Base-by-base conservation (phyloP, 805 yeast genomes). In the Ascoidea rubescens region DNA sequence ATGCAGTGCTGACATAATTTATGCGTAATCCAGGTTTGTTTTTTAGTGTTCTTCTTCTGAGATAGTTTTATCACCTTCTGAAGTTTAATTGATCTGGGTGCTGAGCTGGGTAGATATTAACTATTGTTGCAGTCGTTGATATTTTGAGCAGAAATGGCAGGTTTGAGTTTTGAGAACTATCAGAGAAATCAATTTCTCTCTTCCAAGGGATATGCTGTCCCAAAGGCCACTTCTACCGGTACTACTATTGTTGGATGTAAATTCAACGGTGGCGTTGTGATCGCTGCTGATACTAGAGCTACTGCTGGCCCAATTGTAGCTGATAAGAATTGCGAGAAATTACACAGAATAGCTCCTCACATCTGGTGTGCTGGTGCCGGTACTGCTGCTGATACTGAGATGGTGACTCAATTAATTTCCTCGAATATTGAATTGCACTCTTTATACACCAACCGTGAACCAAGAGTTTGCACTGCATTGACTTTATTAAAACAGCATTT, bases 341-440 rank as follows among this genome's bases (percentile, higher is more conserved):
- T 93, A 58, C 97, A 91, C 70, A 72, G 95, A 59, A 75, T 90
- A 58, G 78, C 96, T 5, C 96, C 97, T 7, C 78, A 77, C 63
- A 89, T 90, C 65, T 91, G 97, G 97, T 91, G 99, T 80, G 99
- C 99, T 51, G 99, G 99, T 62, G 99, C 99, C 3, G 99, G 99
- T 67, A 93, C 99, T n/a, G 99, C 99, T 33, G 98, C 99, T 5
- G 99, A 93, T 66, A 93, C 97, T 10, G 98, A 93, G 67, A 88
- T 89, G 81, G 98, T 93, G 45, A 93, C 99, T 5, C 96, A 89
- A 67, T 74, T 93, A 63, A 89, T 89, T 59, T 80, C 88, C 44
- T 87, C 96, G 45, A 90, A 91, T 66, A 72, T 93, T 57, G 99
- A 93, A 69, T 73, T 93, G 56, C 99, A 91, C 67, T 74, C 95